Base-by-base conservation (phyloP, 106 monocot species). In the Apostasia ramifera region DNA sequence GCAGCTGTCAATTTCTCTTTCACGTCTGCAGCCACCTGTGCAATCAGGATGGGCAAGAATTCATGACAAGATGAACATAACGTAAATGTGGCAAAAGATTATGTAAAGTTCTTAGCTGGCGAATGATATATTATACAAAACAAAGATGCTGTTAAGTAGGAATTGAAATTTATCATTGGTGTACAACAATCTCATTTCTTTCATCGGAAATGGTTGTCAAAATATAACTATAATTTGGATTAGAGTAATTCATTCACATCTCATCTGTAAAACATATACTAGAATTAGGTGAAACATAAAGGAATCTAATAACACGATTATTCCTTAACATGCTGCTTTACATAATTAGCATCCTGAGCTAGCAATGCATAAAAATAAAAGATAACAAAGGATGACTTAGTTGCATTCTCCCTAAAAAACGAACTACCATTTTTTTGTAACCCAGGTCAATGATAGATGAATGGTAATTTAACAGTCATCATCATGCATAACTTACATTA, bases 1-100 rank as follows among this genome's bases (percentile, higher is more conserved):
- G 90, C 90, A 73, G 78, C 83, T 14, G 86, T 62, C 14, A 90
- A 70, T 64, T 83, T 86, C 67, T 83, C 90, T 71, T 81, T 86
- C 38, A 86, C 70, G 81, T 81, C 82, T 77, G 66, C 66, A 14
- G 85, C 75, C 59, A 89, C 82, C 89, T 89, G 66, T 49, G 75
- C 66, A 65, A 65, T 65, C 48, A 44, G 62, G 62, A 5, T 9
- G 3, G 39, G 4, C 12, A 12, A 44, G 42, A 62, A 42, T 40
- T 44, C 42, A 12, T 44, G 10, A 62, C 44, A 2, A 43, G 40
- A 44, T n/a, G 44, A 37, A 44, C 42, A 59, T 8, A 3, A 62
- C 42, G 40, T 8, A 3, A 62, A 13, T 47, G 65, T 7, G 48
- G 48, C 48, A 48, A 2, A 6, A 65, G 0, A 65, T 8, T 7